phyloP scores from a whole-genome alignment of 2,329 filamentous ascomycete species.

The Rasamsonia emersonii region DNA sequence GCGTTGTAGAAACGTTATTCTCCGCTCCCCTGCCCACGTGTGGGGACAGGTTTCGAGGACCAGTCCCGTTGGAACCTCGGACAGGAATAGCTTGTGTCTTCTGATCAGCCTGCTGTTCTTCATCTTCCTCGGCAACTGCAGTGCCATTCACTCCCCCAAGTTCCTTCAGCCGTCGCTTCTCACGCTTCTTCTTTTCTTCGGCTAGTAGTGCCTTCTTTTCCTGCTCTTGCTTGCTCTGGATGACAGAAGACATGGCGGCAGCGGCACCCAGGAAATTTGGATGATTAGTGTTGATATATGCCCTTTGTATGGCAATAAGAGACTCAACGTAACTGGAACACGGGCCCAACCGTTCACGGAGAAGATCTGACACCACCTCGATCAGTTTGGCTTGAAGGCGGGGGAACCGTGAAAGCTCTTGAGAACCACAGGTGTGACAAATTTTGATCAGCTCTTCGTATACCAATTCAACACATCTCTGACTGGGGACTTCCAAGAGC shows the following conservation, averaged over 20 bases:
- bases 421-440: constrained; percentile 95
- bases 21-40: constrained; percentile 55
- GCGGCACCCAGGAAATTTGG: constrained; percentile 96
- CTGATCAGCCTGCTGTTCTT: constrained; percentile 53
- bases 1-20: constrained; percentile 57
- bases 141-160: constrained; percentile 66
- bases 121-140: constrained; percentile 57
- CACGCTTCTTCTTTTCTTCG: constrained; percentile 78
- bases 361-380: constrained; percentile 91
- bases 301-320: constrained; percentile 90
- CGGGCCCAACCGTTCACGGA: constrained; percentile 85
- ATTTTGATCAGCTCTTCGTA: constrained; percentile 99
- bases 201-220: constrained; percentile 72
- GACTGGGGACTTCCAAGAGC: constrained; percentile 84
- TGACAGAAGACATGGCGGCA: constrained; percentile 94
- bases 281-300: constrained; percentile 99
- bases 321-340: constrained; percentile 89
- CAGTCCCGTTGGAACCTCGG: constrained; percentile 54
- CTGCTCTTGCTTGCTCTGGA: constrained; percentile 87
- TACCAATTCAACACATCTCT: constrained; percentile 93
- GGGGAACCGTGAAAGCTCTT: constrained; percentile 84
- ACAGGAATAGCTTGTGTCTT: constrained; percentile 45
- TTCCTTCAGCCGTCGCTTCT: constrained; percentile 75
- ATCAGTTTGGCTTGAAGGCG: constrained; percentile 93
- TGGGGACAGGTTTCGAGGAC: constrained; percentile 73